Base-by-base conservation (phyloP, 2,329 filamentous ascomycete genomes). In the Claviceps africana region DNA sequence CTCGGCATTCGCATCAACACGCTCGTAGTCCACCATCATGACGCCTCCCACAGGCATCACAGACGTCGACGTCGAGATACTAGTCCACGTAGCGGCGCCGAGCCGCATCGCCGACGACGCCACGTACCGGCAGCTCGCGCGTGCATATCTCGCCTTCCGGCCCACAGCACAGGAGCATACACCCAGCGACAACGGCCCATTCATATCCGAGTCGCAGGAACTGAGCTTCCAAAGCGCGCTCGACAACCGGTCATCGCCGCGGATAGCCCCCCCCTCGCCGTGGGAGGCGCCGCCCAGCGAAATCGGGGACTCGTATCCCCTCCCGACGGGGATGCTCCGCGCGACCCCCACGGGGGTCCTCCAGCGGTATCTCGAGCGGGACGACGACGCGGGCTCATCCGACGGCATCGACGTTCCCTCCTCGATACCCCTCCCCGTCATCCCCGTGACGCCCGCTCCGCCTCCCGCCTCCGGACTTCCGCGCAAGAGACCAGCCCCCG, bases 1-100 rank as follows among this genome's bases (percentile, higher is more conserved):
- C 35, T 47, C 47, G 13, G 54, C 33, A 45, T 15, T 50, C 11
- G 50, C 33, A 45, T 19, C 28, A 17, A n/a, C 42, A 25, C 17
- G 22, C 25, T 21, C 19, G 37, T 21, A 28, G n/a, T 13, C 39
- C 10, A 8, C 28, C 25, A 39, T 30, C 25, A 67, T 67, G 65
- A 56, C 59, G 54, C 43, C 60, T 56, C 53, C 50, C 55, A 25
- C 44, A 28, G 42, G 42, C 17, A 10, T 21, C 11, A 15, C 10
- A 10, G 45, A 21, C n/a, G 45, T 54, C 19, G 64, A 72, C 54
- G 66, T 71, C 50, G 77, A 81, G 64, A 76, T 81, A 45, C 67
- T 81, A 45, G 71, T 79, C 49, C 78, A 81, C 60, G 70, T 78
- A 52, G 63, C 72, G 11, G 78, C 77, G 31, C 74, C 76, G 7